These are phyloP conservation scores for Emmonsiellopsis sp. DNA, from an alignment of 2,329 filamentous ascomycete genomes.

Conservation along the genomic window DNA sequence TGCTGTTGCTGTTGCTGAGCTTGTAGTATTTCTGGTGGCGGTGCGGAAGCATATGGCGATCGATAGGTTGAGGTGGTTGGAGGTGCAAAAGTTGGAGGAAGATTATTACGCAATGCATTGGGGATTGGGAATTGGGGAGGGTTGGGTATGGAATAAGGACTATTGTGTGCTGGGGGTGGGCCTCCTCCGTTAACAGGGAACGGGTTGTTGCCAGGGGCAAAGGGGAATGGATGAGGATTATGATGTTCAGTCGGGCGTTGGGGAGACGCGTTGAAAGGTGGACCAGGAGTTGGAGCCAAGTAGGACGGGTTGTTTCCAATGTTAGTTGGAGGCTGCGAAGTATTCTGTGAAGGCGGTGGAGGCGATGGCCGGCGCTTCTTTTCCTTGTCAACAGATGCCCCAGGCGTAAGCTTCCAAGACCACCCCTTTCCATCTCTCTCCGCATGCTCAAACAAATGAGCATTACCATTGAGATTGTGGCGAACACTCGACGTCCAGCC, in stretches of 20 bases:
- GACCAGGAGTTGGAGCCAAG: conserved; percentile 27
- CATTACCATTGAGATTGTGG: conserved; percentile 53
- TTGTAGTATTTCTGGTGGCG: conserved; percentile 25
- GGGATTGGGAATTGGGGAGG: conserved; percentile 24
- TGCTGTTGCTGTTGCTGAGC: conserved; percentile 12
- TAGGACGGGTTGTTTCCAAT: conserved; percentile 30
- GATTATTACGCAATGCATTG: conserved; percentile 28
- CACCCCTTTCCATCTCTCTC: conserved; percentile 55
- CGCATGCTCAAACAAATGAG: conserved; percentile 50
- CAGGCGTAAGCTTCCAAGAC: conserved; percentile 53
- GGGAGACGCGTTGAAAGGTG: conserved; percentile 19
- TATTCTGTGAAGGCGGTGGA: conserved; percentile 18
- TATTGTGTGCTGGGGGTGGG: conserved; percentile 4
- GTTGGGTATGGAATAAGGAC: conserved; percentile 7
- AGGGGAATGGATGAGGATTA: conserved; percentile 1
- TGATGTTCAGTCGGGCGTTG: not conserved
- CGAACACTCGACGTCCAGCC: conserved; percentile 61
- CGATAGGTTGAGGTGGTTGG: conserved; percentile 29
- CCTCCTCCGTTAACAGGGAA: not conserved
- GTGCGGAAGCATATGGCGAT: conserved; percentile 32
- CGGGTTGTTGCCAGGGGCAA: not conserved
- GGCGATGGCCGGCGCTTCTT: conserved; percentile 42
- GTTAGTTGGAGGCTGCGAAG: conserved; percentile 18
- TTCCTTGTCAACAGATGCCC: conserved; percentile 52
- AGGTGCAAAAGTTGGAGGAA: conserved; percentile 31